Evolutionary conservation across 129 eudicot species (phyloP), one percentile per base, ranked within the genome.

Genomic region (Silybum marianum): DNA sequence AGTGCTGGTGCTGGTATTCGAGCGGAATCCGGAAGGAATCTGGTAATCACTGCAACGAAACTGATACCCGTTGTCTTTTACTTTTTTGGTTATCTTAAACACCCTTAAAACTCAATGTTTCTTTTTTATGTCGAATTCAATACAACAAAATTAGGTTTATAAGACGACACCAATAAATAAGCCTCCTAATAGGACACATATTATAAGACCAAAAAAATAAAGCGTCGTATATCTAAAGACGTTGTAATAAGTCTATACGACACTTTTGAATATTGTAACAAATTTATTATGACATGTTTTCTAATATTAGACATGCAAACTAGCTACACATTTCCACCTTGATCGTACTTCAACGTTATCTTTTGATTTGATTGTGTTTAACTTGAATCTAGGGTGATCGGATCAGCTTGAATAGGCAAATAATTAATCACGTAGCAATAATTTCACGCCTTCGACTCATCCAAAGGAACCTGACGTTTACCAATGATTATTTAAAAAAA

Each of bases 361-460:
- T 18, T 4, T 18, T 58, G 9, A 60, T 74, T 22, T 74, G 40
- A 28, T 71, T 70, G 39, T 34, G 13, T 69, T 62, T 58, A 58
- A 40, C n/a, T 40, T 63, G 34, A 22, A 75, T 3, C 19, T 23
- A 87, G 86, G 88, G 86, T 69, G 84, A 75, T 39, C 75, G 85
- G 58, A 69, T 81, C 74, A 87, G 84, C 75, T 44, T 87, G 28
- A 83, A 48, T 16, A 12, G 71, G 74, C 86, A 87, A 78, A 23
- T 87, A 74, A 14, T 18, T 16, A 78, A 84, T 71, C 88, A 87
- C 77, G 39, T 16, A 11, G 18, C 30, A 24, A 84, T 62, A 34
- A 25, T 84, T 38, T 60, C 81, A n/a, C 79, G 78, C 72, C 30
- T 87, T 48, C 5, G 3, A 0, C 28, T 14, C 6, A 11, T 71